phyloP scores from a whole-genome alignment of 345 rosid species.

The Euphorbia tirucalli region DNA sequence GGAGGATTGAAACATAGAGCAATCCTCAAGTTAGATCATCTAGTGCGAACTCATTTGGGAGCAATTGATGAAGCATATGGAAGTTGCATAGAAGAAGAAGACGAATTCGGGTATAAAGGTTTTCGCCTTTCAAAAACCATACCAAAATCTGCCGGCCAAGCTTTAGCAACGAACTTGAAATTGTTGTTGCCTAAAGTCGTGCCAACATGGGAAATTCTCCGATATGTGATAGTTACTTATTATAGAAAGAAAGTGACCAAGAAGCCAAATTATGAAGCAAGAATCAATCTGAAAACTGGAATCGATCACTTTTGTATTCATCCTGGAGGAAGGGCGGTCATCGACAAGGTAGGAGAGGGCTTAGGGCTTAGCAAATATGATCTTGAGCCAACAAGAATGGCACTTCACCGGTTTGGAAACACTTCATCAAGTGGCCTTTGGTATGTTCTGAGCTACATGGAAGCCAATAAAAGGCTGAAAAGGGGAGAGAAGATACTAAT shows the following conservation, averaged over 20 bases:
- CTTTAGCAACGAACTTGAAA: constrained; percentile 23
- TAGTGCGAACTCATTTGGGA: constrained; percentile 39
- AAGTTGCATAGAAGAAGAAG: constrained; percentile 28
- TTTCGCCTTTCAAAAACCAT: constrained; percentile 24
- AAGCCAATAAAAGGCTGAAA: constrained; percentile 32
- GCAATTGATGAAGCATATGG: constrained; percentile 23
- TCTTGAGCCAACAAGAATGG: constrained; percentile 38
- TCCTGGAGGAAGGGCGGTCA: constrained; percentile 31
- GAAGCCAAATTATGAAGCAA: constrained; percentile 33
- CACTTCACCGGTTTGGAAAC: constrained; percentile 36
- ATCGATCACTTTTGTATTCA: constrained; percentile 34
- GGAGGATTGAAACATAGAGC: constrained; percentile 16
- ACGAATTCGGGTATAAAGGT: constrained; percentile 27
- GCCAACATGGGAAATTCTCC: constrained; percentile 39
- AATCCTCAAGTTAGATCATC: constrained; percentile 21
- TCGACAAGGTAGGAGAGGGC: constrained; percentile 25
- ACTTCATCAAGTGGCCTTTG: constrained; percentile 30
- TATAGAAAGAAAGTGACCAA: constrained; percentile 9
- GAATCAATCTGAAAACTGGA: constrained; percentile 30
- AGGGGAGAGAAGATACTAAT: constrained; percentile 25
- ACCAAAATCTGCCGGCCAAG: constrained; percentile 20
- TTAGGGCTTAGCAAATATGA: constrained; percentile 17
- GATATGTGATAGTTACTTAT: not conserved
- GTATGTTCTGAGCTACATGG: constrained; percentile 37
- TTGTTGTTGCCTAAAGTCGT: constrained; percentile 33